phyloP scores from a whole-genome alignment of 1,139 yeast genomes.

The Lodderomyces theae region DNA sequence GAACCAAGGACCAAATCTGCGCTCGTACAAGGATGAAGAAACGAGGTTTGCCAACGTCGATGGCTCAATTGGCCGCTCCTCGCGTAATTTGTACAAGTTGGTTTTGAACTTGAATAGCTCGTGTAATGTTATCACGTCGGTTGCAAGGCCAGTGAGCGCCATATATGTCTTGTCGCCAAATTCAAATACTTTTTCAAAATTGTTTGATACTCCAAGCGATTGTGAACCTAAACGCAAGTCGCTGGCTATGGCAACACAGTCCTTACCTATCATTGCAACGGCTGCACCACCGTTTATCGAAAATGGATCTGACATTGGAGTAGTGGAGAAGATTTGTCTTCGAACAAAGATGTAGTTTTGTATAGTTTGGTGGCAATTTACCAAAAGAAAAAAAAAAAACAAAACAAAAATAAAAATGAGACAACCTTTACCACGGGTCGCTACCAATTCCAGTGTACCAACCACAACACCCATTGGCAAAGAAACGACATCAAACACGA shows the following conservation, averaged over 20 bases:
- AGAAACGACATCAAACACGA: not conserved
- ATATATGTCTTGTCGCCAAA: slow-evolving; percentile 78
- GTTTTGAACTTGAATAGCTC: slow-evolving; percentile 83
- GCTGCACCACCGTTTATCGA: slow-evolving; percentile 76
- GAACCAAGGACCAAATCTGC: slow-evolving; percentile 94
- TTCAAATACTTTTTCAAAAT: slow-evolving; percentile 87
- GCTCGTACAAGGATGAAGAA: slow-evolving; percentile 84
- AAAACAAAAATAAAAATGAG: not conserved
- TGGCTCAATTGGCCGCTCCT: slow-evolving; percentile 91
- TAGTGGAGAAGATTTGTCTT: not conserved
- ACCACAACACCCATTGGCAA: too few species aligned
- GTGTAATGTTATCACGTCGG: slow-evolving; percentile 85
- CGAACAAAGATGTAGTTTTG: not conserved
- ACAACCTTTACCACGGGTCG: too few species aligned
- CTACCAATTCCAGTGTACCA: too few species aligned
- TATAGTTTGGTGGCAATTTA: slow-evolving; percentile 4
- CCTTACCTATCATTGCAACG: slow-evolving; percentile 98
- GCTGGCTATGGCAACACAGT: slow-evolving; percentile 96
- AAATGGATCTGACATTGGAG: slow-evolving; percentile 46
- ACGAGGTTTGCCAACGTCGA: slow-evolving; percentile 90
- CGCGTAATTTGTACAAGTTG: slow-evolving; percentile 85
- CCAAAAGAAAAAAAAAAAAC: not conserved
- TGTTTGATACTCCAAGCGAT: slow-evolving; percentile 86
- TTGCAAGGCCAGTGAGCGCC: slow-evolving; percentile 92
- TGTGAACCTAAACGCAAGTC: slow-evolving; percentile 94